Percentiles rank a stretch among this genome's conserved stretches.
phyloP scores from a whole-genome alignment of 768 basidiomycete species.

The Hypholoma fasciculare region DNA sequence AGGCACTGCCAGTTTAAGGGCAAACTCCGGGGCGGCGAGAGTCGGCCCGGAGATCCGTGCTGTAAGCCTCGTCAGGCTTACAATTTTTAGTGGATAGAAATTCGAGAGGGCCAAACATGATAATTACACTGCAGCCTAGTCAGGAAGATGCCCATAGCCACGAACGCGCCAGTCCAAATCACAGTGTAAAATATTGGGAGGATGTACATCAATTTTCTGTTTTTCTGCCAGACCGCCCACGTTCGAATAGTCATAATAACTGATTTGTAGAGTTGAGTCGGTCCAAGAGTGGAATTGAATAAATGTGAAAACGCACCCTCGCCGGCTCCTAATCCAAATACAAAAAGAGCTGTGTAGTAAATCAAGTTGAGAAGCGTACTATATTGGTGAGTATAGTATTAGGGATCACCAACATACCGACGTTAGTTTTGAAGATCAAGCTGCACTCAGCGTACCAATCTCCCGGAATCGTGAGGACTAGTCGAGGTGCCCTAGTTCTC shows the following conservation, averaged over 20 bases:
- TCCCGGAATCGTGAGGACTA: constrained; percentile 8
- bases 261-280: neutral
- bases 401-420: neutral
- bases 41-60: too few relatives aligned
- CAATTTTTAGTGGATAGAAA: neutral
- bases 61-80: too few relatives aligned
- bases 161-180: constrained; percentile 13
- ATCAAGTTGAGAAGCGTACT: neutral
- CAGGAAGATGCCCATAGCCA: constrained; percentile 7
- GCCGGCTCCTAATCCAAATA: constrained; percentile 11
- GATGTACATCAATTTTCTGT: constrained; percentile 5
- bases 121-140: constrained; percentile 13
- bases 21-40: too few relatives aligned
- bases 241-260: constrained; percentile 19
- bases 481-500: neutral
- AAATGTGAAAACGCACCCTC: constrained; percentile 8
- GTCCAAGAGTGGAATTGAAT: neutral
- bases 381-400: too few relatives aligned
- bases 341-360: constrained; percentile 5
- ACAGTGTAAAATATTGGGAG: constrained; percentile 12
- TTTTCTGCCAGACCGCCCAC: constrained; percentile 20
- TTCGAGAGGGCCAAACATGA: neutral
- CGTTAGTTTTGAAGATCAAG: constrained; percentile 8
- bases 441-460: constrained; percentile 6
- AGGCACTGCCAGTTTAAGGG: too few relatives aligned